These are phyloP conservation scores for Letharia columbiana DNA, from an alignment of 495 filamentous ascomycete genomes.

Conservation along the genomic window DNA sequence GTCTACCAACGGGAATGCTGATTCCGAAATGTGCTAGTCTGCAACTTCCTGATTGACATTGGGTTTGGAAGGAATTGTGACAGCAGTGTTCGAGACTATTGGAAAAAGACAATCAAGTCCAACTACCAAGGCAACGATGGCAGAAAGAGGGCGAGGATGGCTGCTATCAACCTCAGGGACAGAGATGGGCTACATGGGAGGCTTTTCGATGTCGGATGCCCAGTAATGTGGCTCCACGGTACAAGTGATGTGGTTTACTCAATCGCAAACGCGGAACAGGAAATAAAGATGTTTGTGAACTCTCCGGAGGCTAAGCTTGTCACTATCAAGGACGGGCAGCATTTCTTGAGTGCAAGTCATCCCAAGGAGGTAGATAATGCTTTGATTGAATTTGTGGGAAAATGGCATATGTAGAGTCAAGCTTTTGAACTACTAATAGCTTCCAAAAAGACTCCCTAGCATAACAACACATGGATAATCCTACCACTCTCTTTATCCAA, in stretches of 20 bases:
- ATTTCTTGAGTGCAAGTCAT: conserved; percentile 50
- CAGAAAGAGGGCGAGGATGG: conserved; percentile 46
- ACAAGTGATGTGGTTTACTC: conserved; percentile 46
- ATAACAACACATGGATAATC: too few species aligned
- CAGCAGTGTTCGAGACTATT: conserved; percentile 38
- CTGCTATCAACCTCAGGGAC: conserved; percentile 47
- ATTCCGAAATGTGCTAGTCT: conserved; percentile 20
- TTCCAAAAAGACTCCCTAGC: neutral
- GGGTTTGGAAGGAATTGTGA: conserved; percentile 45
- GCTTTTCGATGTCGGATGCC: conserved; percentile 48
- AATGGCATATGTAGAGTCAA: conserved; percentile 26
- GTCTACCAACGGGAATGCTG: too few species aligned
- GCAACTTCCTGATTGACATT: conserved; percentile 46
- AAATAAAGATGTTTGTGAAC: conserved; percentile 50
- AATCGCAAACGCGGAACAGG: conserved; percentile 39
- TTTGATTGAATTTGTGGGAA: conserved; percentile 44
- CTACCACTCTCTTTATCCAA: neutral
- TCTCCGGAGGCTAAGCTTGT: conserved; percentile 42
- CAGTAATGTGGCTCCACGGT: conserved; percentile 58
- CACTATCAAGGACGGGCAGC: conserved; percentile 43
- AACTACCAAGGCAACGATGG: conserved; percentile 54
- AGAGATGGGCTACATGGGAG: conserved; percentile 49
- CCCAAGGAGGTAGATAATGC: conserved; percentile 46
- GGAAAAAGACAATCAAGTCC: conserved; percentile 43
- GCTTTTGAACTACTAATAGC: neutral